Evolutionary conservation across 441 rosid species (phyloP).

Genomic region (Melastoma candidum): DNA sequence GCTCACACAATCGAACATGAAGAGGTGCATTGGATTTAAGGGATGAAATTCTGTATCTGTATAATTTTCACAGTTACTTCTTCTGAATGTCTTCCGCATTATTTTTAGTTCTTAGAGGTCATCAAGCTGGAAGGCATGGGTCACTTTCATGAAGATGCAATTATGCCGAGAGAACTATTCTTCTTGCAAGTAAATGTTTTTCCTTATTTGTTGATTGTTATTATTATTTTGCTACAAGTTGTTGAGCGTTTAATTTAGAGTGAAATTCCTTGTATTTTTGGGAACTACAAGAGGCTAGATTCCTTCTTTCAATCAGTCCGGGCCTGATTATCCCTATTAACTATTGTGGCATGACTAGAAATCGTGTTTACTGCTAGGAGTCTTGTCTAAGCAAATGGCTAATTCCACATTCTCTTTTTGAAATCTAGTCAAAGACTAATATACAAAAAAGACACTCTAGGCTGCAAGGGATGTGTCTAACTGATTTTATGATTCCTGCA

Average conservation of each 20-base stretch:
- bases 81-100: not conserved
- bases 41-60: not conserved
- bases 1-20: slow-evolving; percentile 93
- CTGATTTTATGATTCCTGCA: not conserved
- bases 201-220: not conserved
- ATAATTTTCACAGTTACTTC: not conserved
- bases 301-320: too few relatives aligned
- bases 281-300: too few relatives aligned
- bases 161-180: slow-evolving; percentile 78
- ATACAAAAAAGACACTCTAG: too few relatives aligned
- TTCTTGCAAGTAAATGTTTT: slow-evolving; percentile 65
- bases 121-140: slow-evolving; percentile 79
- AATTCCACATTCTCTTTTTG: too few relatives aligned
- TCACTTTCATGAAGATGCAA: slow-evolving; percentile 77
- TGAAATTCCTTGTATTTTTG: not conserved
- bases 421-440: too few relatives aligned
- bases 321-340: too few relatives aligned
- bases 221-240: not conserved
- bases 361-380: too few relatives aligned
- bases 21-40: slow-evolving; percentile 43
- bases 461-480: not conserved
- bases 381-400: too few relatives aligned
- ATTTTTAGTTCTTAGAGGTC: slow-evolving; percentile 72
- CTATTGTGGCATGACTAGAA: too few relatives aligned
- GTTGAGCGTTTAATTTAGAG: not conserved